Evolutionary conservation across 2,329 filamentous ascomycete species (phyloP), one percentile per base, ranked within the genome.

Genomic region (Clonostachys sp.): DNA sequence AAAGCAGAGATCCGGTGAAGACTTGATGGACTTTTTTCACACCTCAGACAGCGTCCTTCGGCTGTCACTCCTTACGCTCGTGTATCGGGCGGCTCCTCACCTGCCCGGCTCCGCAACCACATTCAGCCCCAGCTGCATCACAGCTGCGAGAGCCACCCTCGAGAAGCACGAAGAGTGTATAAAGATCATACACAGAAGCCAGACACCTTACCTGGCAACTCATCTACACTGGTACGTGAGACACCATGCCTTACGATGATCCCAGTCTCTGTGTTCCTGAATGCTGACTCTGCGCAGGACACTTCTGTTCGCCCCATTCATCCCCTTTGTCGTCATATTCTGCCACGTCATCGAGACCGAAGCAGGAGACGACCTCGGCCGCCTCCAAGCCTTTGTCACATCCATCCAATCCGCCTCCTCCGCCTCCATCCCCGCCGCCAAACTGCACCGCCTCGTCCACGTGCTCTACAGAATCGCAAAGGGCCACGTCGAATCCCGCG

Each of bases 361-460:
- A 4, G 69, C 75, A 6, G 62, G 72, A 24, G 62, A 66, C 17
- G 83, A 87, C 53, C 68, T 87, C 6, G 55, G 64, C 33, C 71
- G 75, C 1, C 68, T 87, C 1, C 70, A 73, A 35, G 71, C 75
- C 3, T 86, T 86, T 53, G 74, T 78, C 44, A 60, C 65, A 16
- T 83, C 78, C 3, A 72, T 86, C 4, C 70, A 77, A 50, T 71
- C 72, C 0, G 70, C 73, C 4, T 70, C 71, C 42, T 67, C 68
- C 5, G 65, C 75, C 3, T 85, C 81, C 2, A 77, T 83, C 55
- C 75, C 78, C 3, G 73, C 82, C 18, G 72, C 77, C 30, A 82
- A 81, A 55, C 67, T 87, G 12, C 77, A 82, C 55, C 76, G 74
- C n/a, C 71, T 87, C 24, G 84, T 79, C 53, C 72, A 76, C 34